Evolutionary conservation across 768 basidiomycete species (phyloP).

Genomic region (Harrya chromipes): DNA sequence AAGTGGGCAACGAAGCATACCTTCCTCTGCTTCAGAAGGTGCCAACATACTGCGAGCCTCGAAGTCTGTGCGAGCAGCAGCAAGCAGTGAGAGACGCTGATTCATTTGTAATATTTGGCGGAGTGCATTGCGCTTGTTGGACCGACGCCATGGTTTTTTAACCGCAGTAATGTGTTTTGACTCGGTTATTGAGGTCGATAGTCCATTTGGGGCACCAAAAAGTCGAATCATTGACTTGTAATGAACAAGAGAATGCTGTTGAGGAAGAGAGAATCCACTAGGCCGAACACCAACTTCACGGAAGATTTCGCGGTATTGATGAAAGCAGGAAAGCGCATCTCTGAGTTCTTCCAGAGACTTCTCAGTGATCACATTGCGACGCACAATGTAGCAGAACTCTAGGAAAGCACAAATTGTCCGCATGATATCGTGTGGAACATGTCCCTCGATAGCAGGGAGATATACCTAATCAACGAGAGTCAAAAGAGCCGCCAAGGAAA

Average conservation of each 20-base stretch:
- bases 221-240: not conserved
- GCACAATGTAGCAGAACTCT: conserved; percentile 8
- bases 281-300: not conserved
- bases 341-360: too few species aligned
- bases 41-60: not conserved
- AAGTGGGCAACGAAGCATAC: too few species aligned
- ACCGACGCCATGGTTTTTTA: not conserved
- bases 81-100: not conserved
- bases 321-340: conserved; percentile 17
- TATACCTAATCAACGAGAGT: too few species aligned
- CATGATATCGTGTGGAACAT: conserved; percentile 18
- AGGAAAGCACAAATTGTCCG: conserved; percentile 17
- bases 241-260: not conserved
- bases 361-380: conserved; percentile 13
- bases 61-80: not conserved
- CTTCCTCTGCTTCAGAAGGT: too few species aligned
- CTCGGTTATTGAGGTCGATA: not conserved
- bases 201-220: not conserved
- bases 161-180: not conserved
- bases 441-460: conserved; percentile 25
- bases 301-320: conserved; percentile 20
- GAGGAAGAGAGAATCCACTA: not conserved
- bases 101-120: not conserved
- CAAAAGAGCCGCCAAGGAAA: too few species aligned
- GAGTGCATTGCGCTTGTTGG: not conserved